Evolutionary conservation across 345 rosid species (phyloP).

Genomic region (Hevea brasiliensis): DNA sequence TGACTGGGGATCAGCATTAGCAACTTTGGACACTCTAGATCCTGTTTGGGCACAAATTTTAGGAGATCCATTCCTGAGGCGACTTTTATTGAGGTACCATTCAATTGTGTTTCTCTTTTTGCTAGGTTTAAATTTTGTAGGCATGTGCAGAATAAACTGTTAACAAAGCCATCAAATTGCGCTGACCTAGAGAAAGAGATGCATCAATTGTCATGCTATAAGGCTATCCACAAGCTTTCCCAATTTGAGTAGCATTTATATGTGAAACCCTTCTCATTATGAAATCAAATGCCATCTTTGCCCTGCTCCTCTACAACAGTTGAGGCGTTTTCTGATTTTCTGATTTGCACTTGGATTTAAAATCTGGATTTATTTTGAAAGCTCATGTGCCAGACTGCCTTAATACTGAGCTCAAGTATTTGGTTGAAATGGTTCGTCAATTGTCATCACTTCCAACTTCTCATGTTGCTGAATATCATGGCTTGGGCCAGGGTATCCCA

Average conservation of each 20-base stretch:
- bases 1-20: constrained; percentile 79
- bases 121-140: background rate
- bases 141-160: background rate
- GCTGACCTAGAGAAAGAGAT: background rate
- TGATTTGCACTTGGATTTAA: background rate
- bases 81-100: constrained; percentile 80
- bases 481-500: no score
- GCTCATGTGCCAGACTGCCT: background rate
- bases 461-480: no score
- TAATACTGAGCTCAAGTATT: background rate
- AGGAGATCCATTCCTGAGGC: constrained; percentile 80
- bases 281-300: background rate
- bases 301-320: background rate
- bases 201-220: background rate
- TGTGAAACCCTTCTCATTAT: background rate
- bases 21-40: constrained; percentile 65
- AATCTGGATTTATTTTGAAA: constrained; percentile 3
- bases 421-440: background rate
- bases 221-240: background rate
- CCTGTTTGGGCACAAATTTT: constrained; percentile 89
- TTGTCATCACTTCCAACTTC: no score
- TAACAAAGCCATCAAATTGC: background rate
- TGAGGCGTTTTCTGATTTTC: no score
- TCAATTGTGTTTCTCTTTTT: background rate
- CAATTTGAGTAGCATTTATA: background rate